Evolutionary conservation across 192 early-diverging fungal genomes (phyloP).

Genomic region (Neocallimastix lanati): DNA sequence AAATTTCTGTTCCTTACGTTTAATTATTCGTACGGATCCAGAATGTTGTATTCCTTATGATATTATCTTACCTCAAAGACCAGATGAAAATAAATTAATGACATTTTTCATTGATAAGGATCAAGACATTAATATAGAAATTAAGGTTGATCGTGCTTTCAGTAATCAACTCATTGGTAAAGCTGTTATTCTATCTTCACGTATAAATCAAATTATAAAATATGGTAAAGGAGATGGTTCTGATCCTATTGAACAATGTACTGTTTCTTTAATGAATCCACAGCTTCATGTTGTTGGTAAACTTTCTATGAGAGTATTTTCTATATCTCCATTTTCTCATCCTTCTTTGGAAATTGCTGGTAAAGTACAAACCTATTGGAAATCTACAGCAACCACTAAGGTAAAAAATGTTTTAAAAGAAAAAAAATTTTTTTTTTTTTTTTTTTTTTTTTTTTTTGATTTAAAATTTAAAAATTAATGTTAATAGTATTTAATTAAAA

Average conservation of each 20-base stretch:
- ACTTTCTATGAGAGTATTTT: slow-evolving; percentile 56
- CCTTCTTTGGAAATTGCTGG: slow-evolving; percentile 84
- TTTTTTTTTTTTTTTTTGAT: too few species aligned
- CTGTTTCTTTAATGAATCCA: slow-evolving; percentile 69
- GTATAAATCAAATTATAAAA: slow-evolving; percentile 23
- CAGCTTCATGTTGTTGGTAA: slow-evolving; percentile 87
- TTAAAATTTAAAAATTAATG: too few species aligned
- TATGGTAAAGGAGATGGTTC: slow-evolving; percentile 1
- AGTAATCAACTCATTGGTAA: slow-evolving; percentile 83
- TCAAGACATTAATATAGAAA: neutral
- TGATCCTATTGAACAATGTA: slow-evolving; percentile 3
- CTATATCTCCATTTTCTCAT: slow-evolving; percentile 75
- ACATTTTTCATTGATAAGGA: neutral
- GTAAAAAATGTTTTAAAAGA: too few species aligned
- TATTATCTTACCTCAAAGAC: neutral
- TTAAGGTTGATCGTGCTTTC: slow-evolving; percentile 29
- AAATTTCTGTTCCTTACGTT: slow-evolving; percentile 9
- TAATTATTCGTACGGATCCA: neutral
- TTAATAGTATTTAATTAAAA: too few species aligned
- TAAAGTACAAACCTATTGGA: slow-evolving; percentile 97
- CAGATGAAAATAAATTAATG: neutral
- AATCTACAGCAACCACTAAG: slow-evolving; percentile 39
- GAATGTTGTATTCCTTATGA: neutral
- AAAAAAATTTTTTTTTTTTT: too few species aligned
- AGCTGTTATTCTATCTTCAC: slow-evolving; percentile 55